Conservation (phyloP, 352 stramenopile genomes). For the Globisporangium carolinianum region DNA sequence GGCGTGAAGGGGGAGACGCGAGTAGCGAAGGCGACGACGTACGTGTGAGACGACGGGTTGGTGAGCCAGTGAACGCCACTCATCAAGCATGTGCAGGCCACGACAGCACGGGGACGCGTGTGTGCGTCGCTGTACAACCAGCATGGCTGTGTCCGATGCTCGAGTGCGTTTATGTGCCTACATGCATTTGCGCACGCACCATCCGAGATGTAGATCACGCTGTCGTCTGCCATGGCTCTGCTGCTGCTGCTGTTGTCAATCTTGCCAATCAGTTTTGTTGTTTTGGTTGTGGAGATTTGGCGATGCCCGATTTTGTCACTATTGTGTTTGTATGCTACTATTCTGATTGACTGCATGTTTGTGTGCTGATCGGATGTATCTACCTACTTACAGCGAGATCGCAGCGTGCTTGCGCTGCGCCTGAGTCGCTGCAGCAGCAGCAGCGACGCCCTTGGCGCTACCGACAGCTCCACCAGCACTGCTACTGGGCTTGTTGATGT, state of each 20-base stretch:
- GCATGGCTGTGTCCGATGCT: neutral
- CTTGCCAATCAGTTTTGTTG: neutral
- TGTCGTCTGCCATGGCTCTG: slow-evolving; percentile 6
- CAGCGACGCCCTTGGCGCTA: neutral
- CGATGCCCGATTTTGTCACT: no score
- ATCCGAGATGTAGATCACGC: slow-evolving; percentile 46
- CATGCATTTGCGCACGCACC: slow-evolving; percentile 15
- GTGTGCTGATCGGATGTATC: neutral
- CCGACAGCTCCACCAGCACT: neutral
- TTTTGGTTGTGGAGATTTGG: neutral
- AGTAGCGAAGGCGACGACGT: no score
- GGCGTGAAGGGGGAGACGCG: no score
- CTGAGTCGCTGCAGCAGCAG: neutral
- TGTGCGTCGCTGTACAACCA: neutral
- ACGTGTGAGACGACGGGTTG: no score
- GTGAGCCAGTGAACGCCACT: no score
- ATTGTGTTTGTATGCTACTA: no score
- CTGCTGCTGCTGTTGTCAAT: neutral
- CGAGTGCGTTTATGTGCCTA: neutral
- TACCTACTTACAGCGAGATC: slow-evolving; percentile 4
- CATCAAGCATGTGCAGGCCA: no score
- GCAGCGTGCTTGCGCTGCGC: slow-evolving; percentile 28
- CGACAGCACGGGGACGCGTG: neutral
- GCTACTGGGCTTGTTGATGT: slow-evolving; percentile 3
- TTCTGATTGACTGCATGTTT: no score